phyloP scores from a whole-genome alignment of 2,329 filamentous ascomycete genomes.

The Fonsecaea monophora region DNA sequence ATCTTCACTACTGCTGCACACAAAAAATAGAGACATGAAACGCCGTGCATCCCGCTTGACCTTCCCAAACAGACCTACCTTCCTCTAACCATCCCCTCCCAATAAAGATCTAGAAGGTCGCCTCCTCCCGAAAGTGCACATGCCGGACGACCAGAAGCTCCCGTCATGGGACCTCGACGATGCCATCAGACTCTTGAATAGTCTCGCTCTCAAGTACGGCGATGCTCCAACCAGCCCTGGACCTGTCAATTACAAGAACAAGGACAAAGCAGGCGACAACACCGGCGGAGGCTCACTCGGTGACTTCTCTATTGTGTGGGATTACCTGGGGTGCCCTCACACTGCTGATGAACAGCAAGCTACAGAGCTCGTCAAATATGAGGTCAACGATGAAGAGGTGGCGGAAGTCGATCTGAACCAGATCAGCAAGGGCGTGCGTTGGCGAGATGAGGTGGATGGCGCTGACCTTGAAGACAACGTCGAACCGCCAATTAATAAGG shows the following conservation, averaged over 20 bases:
- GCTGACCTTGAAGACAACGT: conserved; percentile 44
- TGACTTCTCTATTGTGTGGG: conserved; percentile 54
- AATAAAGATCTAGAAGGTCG: conserved; percentile 13
- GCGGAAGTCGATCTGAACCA: conserved; percentile 33
- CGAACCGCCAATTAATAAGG: conserved; percentile 23
- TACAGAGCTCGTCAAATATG: conserved; percentile 29
- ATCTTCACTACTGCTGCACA: not conserved
- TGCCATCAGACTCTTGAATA: conserved; percentile 53
- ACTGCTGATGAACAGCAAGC: conserved; percentile 17
- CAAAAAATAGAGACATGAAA: conserved; percentile 19
- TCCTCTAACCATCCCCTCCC: conserved; percentile 29
- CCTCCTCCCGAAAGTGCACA: conserved; percentile 21
- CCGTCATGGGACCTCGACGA: conserved; percentile 53
- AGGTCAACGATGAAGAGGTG: conserved; percentile 32
- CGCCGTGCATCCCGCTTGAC: conserved; percentile 11
- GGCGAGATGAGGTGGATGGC: conserved; percentile 44
- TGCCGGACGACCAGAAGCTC: conserved; percentile 30
- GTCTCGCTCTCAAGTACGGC: conserved; percentile 30
- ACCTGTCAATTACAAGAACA: not conserved
- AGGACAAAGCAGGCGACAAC: conserved; percentile 22
- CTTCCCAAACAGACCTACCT: conserved; percentile 20
- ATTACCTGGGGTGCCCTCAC: conserved; percentile 42
- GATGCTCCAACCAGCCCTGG: conserved; percentile 5
- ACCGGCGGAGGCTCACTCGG: conserved; percentile 45
- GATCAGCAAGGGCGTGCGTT: conserved; percentile 42